Conservation (phyloP, 176 grass and related monocot species). For the Elymus sibiricus region DNA sequence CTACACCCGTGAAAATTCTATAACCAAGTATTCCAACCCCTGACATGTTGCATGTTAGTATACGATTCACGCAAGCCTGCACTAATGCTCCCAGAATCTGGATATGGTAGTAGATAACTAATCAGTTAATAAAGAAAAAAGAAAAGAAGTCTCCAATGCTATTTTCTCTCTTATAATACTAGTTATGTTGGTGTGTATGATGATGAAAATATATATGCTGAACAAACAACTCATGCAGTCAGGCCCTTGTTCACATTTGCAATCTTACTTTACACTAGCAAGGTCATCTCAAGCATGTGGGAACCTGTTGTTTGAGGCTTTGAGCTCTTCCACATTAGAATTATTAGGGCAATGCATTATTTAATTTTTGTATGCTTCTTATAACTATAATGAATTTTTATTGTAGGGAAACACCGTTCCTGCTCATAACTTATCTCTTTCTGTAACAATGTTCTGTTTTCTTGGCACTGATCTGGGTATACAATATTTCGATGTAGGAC, state of each 20-base stretch:
- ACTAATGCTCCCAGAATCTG: background rate
- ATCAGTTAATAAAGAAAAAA: background rate
- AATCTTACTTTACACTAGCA: background rate
- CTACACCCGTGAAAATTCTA: background rate
- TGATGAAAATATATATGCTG: background rate
- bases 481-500: constrained; percentile 50
- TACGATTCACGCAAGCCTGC: background rate
- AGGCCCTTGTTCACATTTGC: background rate
- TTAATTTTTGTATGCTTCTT: background rate
- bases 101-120: background rate
- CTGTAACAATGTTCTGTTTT: constrained; percentile 21
- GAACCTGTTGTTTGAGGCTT: background rate
- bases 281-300: background rate
- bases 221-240: background rate
- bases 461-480: background rate
- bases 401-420: background rate
- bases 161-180: background rate
- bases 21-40: background rate
- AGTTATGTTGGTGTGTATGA: background rate
- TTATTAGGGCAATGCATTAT: background rate
- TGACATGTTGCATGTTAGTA: background rate
- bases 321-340: background rate
- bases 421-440: background rate
- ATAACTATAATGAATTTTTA: background rate
- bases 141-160: background rate